Evolutionary conservation across 2,329 filamentous ascomycete genomes (phyloP).

Genomic region (Colletotrichum navitas): DNA sequence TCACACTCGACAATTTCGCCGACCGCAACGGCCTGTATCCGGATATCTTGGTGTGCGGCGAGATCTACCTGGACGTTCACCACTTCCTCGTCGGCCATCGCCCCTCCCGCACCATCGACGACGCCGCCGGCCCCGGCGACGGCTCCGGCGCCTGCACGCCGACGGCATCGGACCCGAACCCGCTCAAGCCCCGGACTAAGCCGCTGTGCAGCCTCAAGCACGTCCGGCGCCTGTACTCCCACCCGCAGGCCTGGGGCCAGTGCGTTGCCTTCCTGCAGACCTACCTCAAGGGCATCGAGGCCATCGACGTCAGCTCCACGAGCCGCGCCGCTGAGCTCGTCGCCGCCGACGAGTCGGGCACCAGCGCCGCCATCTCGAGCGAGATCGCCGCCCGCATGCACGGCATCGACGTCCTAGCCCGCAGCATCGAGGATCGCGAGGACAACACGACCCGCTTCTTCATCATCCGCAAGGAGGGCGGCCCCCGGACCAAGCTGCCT

Average conservation of each 20-base stretch:
- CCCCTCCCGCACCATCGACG: constrained; percentile 45
- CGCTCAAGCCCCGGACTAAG: constrained; percentile 58
- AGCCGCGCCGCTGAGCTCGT: constrained; percentile 87
- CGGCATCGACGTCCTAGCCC: constrained; percentile 76
- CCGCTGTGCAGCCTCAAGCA: constrained; percentile 67
- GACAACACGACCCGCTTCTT: constrained; percentile 88
- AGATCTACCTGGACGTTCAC: constrained; percentile 88
- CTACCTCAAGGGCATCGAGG: constrained; percentile 80
- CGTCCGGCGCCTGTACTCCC: constrained; percentile 85
- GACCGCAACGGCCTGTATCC: constrained; percentile 75
- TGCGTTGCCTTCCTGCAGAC: constrained; percentile 80
- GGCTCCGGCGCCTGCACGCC: constrained; percentile 63
- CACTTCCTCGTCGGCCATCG: constrained; percentile 82
- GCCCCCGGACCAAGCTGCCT: constrained; percentile 39
- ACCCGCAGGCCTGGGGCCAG: constrained; percentile 96
- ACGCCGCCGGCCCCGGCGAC: constrained; percentile 48
- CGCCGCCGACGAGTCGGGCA: constrained; percentile 67
- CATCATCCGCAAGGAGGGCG: constrained; percentile 63
- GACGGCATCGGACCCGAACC: constrained; percentile 60
- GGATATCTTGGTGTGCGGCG: constrained; percentile 81
- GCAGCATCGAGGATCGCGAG: constrained; percentile 77
- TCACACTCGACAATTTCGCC: constrained; percentile 89
- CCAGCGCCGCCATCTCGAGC: constrained; percentile 83
- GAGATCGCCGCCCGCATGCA: constrained; percentile 77
- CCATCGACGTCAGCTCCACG: constrained; percentile 87